phyloP scores from a whole-genome alignment of 179 eudicot species.

The Heliamphora pulchella region DNA sequence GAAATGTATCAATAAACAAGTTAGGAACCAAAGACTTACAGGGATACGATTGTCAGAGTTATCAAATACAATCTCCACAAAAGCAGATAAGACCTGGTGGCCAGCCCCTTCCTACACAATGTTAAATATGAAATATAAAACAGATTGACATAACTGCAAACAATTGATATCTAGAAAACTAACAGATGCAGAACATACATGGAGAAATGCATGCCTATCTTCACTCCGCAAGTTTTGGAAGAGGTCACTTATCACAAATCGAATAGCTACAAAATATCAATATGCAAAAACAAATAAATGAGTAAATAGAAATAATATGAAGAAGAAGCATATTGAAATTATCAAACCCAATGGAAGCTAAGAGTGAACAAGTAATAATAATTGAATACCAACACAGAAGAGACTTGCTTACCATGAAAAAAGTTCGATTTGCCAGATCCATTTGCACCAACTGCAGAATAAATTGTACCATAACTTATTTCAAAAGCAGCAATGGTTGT shows the following conservation, averaged over 20 bases:
- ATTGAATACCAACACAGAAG: neutral
- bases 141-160: constrained; percentile 9
- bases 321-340: neutral
- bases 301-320: neutral
- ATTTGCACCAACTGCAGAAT: constrained; percentile 91
- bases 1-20: neutral
- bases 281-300: neutral
- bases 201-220: constrained; percentile 83
- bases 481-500: constrained; percentile 2
- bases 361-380: constrained; percentile 5
- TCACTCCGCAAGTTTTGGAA: constrained; percentile 90
- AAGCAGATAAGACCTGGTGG: constrained; percentile 88
- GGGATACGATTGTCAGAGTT: constrained; percentile 94
- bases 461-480: constrained; percentile 3
- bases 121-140: constrained; percentile 1
- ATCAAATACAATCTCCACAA: constrained; percentile 98
- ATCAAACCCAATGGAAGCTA: constrained; percentile 5
- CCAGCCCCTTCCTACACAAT: constrained; percentile 91
- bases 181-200: constrained; percentile 48
- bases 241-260: constrained; percentile 96
- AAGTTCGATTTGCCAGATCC: constrained; percentile 99
- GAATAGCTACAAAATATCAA: constrained; percentile 58
- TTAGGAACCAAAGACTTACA: constrained; percentile 33
- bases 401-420: constrained; percentile 66
- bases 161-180: neutral